Evolutionary conservation across 2,329 filamentous ascomycete genomes (phyloP), one percentile per base, ranked within the genome.

Genomic region (Hortaea werneckii): DNA sequence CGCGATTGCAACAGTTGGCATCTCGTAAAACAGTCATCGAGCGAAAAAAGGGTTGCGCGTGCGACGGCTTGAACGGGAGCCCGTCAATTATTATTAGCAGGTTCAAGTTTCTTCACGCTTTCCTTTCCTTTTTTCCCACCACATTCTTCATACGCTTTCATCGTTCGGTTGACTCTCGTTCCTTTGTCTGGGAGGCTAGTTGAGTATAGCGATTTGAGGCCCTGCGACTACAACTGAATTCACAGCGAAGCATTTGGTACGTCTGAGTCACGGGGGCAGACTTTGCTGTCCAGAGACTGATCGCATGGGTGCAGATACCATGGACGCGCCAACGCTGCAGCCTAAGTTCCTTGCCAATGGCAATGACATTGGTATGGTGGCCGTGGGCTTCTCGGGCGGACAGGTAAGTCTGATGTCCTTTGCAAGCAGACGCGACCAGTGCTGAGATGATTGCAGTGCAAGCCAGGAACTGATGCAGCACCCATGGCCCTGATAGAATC

Each of bases 361-460:
- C 29, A 76, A 85, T 61, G 82, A 96, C 61, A 76, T 98, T 53
- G 92, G 90, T 51, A 78, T 98, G 46, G 87, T 96, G 34, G 88
- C 90, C 42, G 92, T 96, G 34, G 90, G 90, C 52, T 98, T 96
- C 74, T 94, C 88, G 44, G 90, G 90, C 55, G 92, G 92, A 47
- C 92, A 95, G 80, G 88, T 92, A 80, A 41, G 10, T 6, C 7
- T 7, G 20, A 26, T 35, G 11, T 8, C 26, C 40, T 41, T 20
- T 35, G 30, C 30, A 11, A 32, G 38, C 13, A 13, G 20, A 30
- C 9, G 28, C 13, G n/a, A 27, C 37, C 8, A n/a, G 42, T 26
- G 37, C 48, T 50, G 29, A 57, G 45, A 40, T n/a, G 28, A 48
- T 26, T 26, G 28, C 54, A 94, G 87, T 83, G 83, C 71, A 95